Evolutionary conservation across 768 basidiomycete species (phyloP).

Genomic region (Psilocybe azurescens): DNA sequence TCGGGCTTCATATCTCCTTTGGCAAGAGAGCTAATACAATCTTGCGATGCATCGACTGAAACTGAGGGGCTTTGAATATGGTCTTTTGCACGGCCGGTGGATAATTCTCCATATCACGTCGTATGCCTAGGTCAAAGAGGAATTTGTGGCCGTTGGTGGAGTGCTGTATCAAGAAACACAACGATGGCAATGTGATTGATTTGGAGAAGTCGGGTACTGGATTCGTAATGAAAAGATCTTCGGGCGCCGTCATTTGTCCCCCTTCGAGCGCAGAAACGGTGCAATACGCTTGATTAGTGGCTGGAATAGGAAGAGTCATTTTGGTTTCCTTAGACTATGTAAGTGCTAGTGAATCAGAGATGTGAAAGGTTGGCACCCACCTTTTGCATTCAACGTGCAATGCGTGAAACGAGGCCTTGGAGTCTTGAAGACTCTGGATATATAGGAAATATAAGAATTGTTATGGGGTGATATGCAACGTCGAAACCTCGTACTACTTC

Average conservation of each 20-base stretch:
- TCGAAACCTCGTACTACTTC: no score
- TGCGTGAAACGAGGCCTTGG: no score
- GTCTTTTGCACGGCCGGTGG: slow-evolving; percentile 8
- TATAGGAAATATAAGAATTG: no score
- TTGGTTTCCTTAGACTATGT: background rate
- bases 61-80: background rate
- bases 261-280: slow-evolving; percentile 19
- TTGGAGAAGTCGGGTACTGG: slow-evolving; percentile 5
- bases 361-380: no score
- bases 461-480: no score
- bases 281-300: slow-evolving; percentile 13
- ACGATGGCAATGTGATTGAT: background rate
- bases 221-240: slow-evolving; percentile 16
- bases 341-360: background rate
- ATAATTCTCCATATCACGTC: slow-evolving; percentile 7
- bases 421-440: no score
- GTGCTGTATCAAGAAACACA: slow-evolving; percentile 19
- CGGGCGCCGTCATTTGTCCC: slow-evolving; percentile 5
- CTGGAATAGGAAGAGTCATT: slow-evolving; percentile 13
- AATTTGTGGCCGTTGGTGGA: slow-evolving; percentile 13
- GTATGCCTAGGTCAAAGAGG: slow-evolving; percentile 20
- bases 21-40: slow-evolving; percentile 47
- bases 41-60: slow-evolving; percentile 33
- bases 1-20: slow-evolving; percentile 52
- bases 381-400: no score